A percentile compares a stretch with the other conserved stretches of the same genome.
These are phyloP conservation scores for Chaetomium strumarium DNA, from an alignment of 2,329 filamentous ascomycete genomes.

Conservation along the genomic window DNA sequence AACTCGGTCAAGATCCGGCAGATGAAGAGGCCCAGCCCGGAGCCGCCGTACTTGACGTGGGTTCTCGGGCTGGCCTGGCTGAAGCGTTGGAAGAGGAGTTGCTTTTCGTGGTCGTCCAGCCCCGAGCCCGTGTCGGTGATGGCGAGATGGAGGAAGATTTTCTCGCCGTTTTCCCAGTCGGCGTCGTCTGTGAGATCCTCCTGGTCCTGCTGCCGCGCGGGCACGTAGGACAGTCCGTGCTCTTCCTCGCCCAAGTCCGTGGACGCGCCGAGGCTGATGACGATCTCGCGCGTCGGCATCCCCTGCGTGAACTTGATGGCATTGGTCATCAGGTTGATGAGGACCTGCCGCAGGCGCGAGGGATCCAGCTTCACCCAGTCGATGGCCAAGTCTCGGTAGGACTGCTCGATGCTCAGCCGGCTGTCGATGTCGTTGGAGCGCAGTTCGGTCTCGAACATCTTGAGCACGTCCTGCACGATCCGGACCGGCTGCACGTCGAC, in stretches of 20 bases:
- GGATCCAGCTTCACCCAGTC: slow-evolving; percentile 73
- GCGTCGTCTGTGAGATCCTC: slow-evolving; percentile 44
- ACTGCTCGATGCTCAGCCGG: slow-evolving; percentile 61
- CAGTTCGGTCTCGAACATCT: slow-evolving; percentile 75
- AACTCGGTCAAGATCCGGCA: slow-evolving; percentile 69
- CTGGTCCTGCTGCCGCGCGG: slow-evolving; percentile 37
- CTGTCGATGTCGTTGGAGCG: slow-evolving; percentile 66
- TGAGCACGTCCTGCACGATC: slow-evolving; percentile 60
- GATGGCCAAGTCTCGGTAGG: slow-evolving; percentile 57
- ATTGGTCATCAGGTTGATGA: slow-evolving; percentile 70
- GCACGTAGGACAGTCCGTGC: slow-evolving; percentile 41
- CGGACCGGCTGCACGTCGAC: slow-evolving; percentile 60
- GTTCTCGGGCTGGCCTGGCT: slow-evolving; percentile 70
- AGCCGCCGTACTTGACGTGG: slow-evolving; percentile 72
- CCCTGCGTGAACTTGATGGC: slow-evolving; percentile 61
- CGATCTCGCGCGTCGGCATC: slow-evolving; percentile 53
- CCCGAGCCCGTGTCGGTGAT: slow-evolving; percentile 69
- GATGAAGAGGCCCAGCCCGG: slow-evolving; percentile 72
- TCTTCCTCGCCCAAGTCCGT: slow-evolving; percentile 39
- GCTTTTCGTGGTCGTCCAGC: slow-evolving; percentile 63
- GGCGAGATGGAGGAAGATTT: slow-evolving; percentile 66
- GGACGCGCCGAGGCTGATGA: slow-evolving; percentile 60
- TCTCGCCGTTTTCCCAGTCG: slow-evolving; percentile 68
- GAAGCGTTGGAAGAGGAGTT: slow-evolving; percentile 71
- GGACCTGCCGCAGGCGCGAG: slow-evolving; percentile 64